Evolutionary conservation across 768 basidiomycete genomes (phyloP), one percentile per base, ranked within the genome.

Genomic region (Gloeostereum incarnatum): DNA sequence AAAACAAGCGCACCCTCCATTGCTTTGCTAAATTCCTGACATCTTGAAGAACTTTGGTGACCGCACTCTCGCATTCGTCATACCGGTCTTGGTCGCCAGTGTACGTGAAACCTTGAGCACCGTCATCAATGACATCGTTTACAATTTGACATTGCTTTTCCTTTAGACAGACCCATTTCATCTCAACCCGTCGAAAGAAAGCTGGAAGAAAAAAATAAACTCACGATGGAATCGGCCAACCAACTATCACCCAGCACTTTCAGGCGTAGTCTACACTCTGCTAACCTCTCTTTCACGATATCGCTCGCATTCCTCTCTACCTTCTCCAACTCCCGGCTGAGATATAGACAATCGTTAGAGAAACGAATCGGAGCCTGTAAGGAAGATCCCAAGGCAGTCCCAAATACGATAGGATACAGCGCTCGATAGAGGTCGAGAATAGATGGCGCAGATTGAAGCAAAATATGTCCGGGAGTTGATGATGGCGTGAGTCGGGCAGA

Each of bases 391-490:
- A 85, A 56, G 31, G 65, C 60, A 25, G 62, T 48, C 1, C 63
- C 56, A 42, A 75, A 76, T 23, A 67, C 66, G 25, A 84, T 67
- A 9, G 88, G 88, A 52, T 85, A 78, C 18, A 96, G 54, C 1
- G 87, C 86, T 31, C 83, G 72, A 58, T 79, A 85, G 6, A 96
- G 61, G 38, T 93, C 90, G 39, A 94, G 64, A 2, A 79, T 66
- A 13, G 80, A 69, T 2, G 75, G 62, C 13, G 81, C 71, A 1
- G 81, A 68, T 45, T 80, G 72, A 31, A 73, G 50, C 18, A 92
- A 63, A 16, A 79, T 59, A 2, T 58, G 62, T 7, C 83, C 81
- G 14, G 73, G 68, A 2, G 59, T 44, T 2, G 48, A 55, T 42
- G 59, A 44, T 21, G 63, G 45, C 39, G 85, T 70, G 19, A 82